Percentiles rank a stretch among this genome's conserved stretches.
Evolutionary conservation across 192 early-diverging fungal genomes (phyloP).

Genomic region (Gonapodya prolifera): DNA sequence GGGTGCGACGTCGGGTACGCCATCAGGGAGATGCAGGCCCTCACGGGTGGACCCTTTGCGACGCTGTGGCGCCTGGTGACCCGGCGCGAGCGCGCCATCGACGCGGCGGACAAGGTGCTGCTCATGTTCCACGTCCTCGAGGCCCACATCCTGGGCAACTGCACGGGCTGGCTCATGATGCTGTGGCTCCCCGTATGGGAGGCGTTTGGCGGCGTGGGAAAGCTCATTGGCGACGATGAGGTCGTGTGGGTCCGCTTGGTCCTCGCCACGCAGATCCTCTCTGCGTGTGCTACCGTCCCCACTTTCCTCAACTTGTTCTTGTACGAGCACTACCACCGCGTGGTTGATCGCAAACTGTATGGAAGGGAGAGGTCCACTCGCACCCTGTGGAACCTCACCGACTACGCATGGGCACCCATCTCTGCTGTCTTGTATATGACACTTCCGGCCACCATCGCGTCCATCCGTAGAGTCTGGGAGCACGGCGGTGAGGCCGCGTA

Average conservation of each 20-base stretch:
- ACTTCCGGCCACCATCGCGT: constrained; percentile 13
- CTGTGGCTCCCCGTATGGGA: constrained; percentile 31
- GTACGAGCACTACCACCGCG: constrained; percentile 29
- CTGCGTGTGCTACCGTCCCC: constrained; percentile 27
- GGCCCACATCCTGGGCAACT: constrained; percentile 32
- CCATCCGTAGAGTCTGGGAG: not conserved
- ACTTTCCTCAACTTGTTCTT: constrained; percentile 21
- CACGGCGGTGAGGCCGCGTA: not conserved
- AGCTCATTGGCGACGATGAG: constrained; percentile 9
- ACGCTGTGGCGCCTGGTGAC: constrained; percentile 3
- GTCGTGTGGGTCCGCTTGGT: not conserved
- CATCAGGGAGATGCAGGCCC: constrained; percentile 8
- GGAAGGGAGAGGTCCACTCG: constrained; percentile 20
- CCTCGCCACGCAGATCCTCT: not conserved
- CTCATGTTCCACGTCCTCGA: constrained; percentile 29
- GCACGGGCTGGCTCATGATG: constrained; percentile 42
- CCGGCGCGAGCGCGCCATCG: constrained; percentile 12
- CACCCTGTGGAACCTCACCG: constrained; percentile 18
- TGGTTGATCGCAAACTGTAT: constrained; percentile 24
- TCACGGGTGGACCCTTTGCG: not conserved
- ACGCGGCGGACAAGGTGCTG: constrained; percentile 20
- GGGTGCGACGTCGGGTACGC: constrained; percentile 56
- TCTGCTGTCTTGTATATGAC: constrained; percentile 37
- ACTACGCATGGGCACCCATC: constrained; percentile 27
- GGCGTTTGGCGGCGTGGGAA: constrained; percentile 12